These are phyloP conservation scores for Pachysolen tannophilus DNA, from an alignment of 805 yeast species.

Conservation along the genomic window DNA sequence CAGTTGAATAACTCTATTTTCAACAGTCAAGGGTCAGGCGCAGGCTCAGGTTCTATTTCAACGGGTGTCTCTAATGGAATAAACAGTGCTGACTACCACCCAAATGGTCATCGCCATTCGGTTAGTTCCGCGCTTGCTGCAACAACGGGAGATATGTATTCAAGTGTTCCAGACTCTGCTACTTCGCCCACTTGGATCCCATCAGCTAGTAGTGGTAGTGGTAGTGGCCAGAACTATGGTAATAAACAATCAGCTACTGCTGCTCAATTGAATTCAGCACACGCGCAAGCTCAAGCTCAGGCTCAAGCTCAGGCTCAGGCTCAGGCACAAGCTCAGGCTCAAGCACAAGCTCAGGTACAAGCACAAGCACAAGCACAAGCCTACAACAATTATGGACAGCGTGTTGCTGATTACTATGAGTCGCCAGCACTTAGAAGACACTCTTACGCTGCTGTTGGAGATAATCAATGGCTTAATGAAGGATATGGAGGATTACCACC, in stretches of 20 bases:
- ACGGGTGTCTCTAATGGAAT: too few relatives aligned
- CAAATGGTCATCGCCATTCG: too few relatives aligned
- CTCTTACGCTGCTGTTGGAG: slow-evolving; percentile 12
- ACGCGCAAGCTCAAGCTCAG: slow-evolving; percentile 1
- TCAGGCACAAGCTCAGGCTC: slow-evolving; percentile 14
- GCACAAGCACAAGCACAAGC: slow-evolving; percentile 17
- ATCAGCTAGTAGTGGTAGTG: too few relatives aligned
- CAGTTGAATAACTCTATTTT: too few relatives aligned
- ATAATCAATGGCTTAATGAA: slow-evolving; percentile 8
- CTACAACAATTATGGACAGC: slow-evolving; percentile 17
- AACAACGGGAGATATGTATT: too few relatives aligned
- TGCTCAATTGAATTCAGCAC: slow-evolving; percentile 4
- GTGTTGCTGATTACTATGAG: not conserved
- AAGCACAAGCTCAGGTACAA: slow-evolving; percentile 18
- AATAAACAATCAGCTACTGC: too few relatives aligned
- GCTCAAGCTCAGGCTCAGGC: slow-evolving; percentile 7
- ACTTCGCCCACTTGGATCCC: too few relatives aligned
- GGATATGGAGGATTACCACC: slow-evolving; percentile 3
- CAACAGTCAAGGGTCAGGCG: slow-evolving; percentile 3
- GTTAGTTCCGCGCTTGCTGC: too few relatives aligned
- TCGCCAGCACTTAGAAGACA: slow-evolving; percentile 9
- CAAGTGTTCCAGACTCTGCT: too few relatives aligned
- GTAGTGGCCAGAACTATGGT: slow-evolving; percentile 10
- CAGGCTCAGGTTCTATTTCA: slow-evolving; percentile 6
- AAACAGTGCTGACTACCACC: too few relatives aligned